Evolutionary conservation across 2,329 filamentous ascomycete genomes (phyloP).

Genomic region (Pleurostoma richardsiae): DNA sequence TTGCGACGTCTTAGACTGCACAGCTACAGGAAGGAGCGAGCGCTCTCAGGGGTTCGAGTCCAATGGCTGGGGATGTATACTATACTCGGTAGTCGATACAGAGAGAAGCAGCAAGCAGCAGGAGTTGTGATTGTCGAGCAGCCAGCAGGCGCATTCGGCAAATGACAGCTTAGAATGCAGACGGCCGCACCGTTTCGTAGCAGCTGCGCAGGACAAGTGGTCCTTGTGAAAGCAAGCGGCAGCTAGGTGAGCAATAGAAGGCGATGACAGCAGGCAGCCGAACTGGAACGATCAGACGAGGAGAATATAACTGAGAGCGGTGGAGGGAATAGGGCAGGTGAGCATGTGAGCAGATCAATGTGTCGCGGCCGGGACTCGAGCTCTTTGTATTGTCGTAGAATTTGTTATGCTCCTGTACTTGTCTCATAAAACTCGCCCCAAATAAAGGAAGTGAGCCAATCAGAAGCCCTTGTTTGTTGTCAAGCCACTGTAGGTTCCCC

Average conservation of each 20-base stretch:
- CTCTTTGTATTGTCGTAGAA: not conserved
- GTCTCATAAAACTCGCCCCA: not conserved
- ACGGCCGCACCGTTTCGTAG: no score
- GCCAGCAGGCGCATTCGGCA: not conserved
- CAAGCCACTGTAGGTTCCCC: not conserved
- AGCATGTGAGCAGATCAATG: not conserved
- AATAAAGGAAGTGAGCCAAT: not conserved
- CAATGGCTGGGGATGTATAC: not conserved
- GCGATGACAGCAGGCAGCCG: no score
- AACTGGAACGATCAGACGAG: no score
- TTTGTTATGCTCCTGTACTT: not conserved
- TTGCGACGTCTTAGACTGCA: conserved; percentile 24
- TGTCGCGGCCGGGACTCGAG: not conserved
- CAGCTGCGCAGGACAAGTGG: no score
- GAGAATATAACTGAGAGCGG: not conserved
- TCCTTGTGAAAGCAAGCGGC: no score
- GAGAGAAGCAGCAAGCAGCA: not conserved
- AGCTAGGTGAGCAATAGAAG: no score
- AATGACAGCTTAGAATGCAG: no score
- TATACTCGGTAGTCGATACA: not conserved
- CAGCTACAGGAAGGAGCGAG: conserved; percentile 2
- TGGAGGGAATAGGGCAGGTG: not conserved
- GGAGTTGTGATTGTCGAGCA: not conserved
- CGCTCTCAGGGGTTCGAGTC: not conserved
- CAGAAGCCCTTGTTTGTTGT: not conserved